Conservation (phyloP, 2,329 filamentous ascomycete genomes). For the Rhynchosporium graminicola region DNA sequence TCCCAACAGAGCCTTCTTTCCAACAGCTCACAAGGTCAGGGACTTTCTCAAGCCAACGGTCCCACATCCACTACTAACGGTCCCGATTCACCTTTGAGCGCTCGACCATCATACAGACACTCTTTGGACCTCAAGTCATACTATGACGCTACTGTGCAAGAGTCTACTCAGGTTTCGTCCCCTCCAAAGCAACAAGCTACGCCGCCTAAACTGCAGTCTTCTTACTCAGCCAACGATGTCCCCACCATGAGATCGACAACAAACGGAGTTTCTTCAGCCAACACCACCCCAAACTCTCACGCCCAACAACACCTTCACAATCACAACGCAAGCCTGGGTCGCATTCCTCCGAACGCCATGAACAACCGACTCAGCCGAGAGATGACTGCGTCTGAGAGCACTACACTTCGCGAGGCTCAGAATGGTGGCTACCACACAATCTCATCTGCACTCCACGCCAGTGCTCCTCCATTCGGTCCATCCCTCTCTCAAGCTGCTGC, state of each 20-base stretch:
- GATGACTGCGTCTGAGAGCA: slow-evolving; percentile 45
- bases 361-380: slow-evolving; percentile 74
- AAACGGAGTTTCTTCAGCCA: slow-evolving; percentile 35
- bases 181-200: slow-evolving; percentile 58
- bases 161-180: slow-evolving; percentile 40
- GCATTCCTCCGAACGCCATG: slow-evolving; percentile 68
- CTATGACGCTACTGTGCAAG: slow-evolving; percentile 42
- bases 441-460: slow-evolving; percentile 76
- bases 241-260: slow-evolving; percentile 70
- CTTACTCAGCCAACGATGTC: slow-evolving; percentile 87
- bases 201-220: slow-evolving; percentile 77
- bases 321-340: slow-evolving; percentile 80
- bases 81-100: slow-evolving; percentile 49
- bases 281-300: slow-evolving; percentile 54
- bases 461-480: slow-evolving; percentile 76
- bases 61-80: slow-evolving; percentile 15
- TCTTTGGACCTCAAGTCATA: slow-evolving; percentile 55
- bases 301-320: slow-evolving; percentile 62
- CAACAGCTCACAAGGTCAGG: slow-evolving; percentile 34
- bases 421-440: slow-evolving; percentile 58
- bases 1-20: slow-evolving; percentile 50
- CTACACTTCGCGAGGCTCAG: slow-evolving; percentile 45
- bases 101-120: slow-evolving; percentile 54
- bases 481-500: slow-evolving; percentile 46
- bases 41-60: slow-evolving; percentile 41